Base-by-base conservation (phyloP, 2,329 filamentous ascomycete species). In the Alternaria brassicicola region DNA sequence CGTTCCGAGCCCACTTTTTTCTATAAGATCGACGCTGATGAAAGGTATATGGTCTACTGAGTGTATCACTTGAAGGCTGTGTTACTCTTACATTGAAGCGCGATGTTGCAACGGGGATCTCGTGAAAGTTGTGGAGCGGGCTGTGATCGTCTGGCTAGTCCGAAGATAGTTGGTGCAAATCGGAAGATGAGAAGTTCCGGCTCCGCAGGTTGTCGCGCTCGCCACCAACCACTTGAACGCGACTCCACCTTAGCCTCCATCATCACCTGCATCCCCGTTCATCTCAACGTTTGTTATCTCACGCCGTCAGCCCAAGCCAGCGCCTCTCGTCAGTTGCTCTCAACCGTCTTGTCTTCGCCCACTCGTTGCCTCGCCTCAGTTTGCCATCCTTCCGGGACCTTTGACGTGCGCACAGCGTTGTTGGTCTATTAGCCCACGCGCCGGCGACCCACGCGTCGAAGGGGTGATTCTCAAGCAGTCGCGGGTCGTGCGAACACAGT, bases 381-480 rank as follows among this genome's bases (percentile, higher is more conserved):
- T 30, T 51, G 52, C 60, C 57, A 63, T 65, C 62, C 62, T 58
- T 53, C 52, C 53, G 51, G 63, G 62, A 54, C 64, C 61, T 58
- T 57, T 56, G 51, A 52, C 31, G 47, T 30, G 51, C 49, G 33
- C 47, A 41, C 35, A 23, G 38, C 48, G 53, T 49, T 39, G 52
- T 57, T 31, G 47, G 59, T 62, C 39, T 46, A 57, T 5, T 5
- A 30, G 49, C 42, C 41, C 54, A 62, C 51, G 46, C 57, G 57
- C 46, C 57, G 59, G 61, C 48, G 36, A 39, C 33, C 45, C 19
- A 50, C 45, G 56, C 49, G 28, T 50, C 36, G 35, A 47, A 36
- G 63, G 61, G 66, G 63, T 57, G 59, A 23, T 55, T 52, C 61
- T 62, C 58, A 61, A 49, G 41, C 56, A 43, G 55, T 31, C 52